Conservation (phyloP, 2,329 filamentous ascomycete species). For the Fusarium albosuccineum region DNA sequence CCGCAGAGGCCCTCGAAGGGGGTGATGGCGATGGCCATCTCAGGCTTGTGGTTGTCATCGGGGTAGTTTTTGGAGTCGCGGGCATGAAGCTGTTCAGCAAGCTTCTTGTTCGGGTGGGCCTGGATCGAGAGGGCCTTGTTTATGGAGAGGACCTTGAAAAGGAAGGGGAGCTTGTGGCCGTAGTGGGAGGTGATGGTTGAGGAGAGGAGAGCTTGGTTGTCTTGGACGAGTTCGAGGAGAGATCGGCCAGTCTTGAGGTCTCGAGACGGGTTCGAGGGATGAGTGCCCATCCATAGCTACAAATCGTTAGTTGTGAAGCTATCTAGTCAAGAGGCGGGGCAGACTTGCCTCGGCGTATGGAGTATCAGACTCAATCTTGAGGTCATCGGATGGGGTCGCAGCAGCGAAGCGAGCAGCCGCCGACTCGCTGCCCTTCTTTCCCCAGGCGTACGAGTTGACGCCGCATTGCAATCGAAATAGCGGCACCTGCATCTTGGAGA, state of each 20-base stretch:
- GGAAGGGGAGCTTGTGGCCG: slow-evolving; percentile 87
- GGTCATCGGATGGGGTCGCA: slow-evolving; percentile 80
- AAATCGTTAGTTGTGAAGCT: slow-evolving; percentile 8
- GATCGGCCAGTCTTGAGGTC: slow-evolving; percentile 86
- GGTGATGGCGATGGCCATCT: slow-evolving; percentile 98
- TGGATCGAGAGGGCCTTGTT: slow-evolving; percentile 97
- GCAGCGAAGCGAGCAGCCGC: slow-evolving; percentile 91
- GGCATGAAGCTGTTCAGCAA: slow-evolving; percentile 86
- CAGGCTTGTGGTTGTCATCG: slow-evolving; percentile 99
- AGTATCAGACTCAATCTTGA: slow-evolving; percentile 85
- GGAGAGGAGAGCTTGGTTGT: slow-evolving; percentile 87
- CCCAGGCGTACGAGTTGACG: slow-evolving; percentile 99
- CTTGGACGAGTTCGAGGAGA: slow-evolving; percentile 87
- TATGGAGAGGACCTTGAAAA: slow-evolving; percentile 98
- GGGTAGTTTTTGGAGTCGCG: slow-evolving; percentile 94
- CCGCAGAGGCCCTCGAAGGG: slow-evolving; percentile 96
- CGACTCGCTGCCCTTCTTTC: slow-evolving; percentile 89
- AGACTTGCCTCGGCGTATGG: slow-evolving; percentile 88
- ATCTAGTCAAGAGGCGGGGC: not conserved
- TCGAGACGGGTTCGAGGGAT: slow-evolving; percentile 94
- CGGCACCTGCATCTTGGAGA: slow-evolving; percentile 75
- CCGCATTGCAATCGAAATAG: slow-evolving; percentile 89
- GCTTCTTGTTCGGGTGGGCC: slow-evolving; percentile 95
- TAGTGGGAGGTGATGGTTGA: slow-evolving; percentile 79
- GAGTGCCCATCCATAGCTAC: slow-evolving; percentile 98